Evolutionary conservation across 2,329 filamentous ascomycete species (phyloP).

Genomic region (Plectosphaerella sp.): DNA sequence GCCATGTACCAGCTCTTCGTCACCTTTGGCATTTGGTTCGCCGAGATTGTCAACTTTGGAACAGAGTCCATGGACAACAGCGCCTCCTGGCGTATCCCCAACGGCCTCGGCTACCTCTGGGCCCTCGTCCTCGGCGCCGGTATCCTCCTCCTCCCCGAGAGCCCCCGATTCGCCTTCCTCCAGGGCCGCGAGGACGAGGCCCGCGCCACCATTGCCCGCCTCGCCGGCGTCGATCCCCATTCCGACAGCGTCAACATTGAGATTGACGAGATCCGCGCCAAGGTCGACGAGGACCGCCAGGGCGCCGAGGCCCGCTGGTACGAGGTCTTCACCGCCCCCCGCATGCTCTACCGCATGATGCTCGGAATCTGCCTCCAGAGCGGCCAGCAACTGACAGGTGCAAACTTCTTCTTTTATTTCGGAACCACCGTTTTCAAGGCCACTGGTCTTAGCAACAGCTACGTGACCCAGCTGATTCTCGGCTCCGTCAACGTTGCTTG

Average conservation of each 20-base stretch:
- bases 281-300: slow-evolving; percentile 42
- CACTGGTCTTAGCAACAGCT: slow-evolving; percentile 61
- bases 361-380: slow-evolving; percentile 60
- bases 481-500: slow-evolving; percentile 63
- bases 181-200: slow-evolving; percentile 42
- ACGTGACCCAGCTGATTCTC: slow-evolving; percentile 64
- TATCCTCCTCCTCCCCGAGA: slow-evolving; percentile 51
- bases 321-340: slow-evolving; percentile 64
- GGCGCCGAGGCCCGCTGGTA: slow-evolving; percentile 41
- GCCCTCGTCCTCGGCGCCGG: slow-evolving; percentile 44
- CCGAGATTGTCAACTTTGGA: slow-evolving; percentile 57
- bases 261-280: slow-evolving; percentile 46
- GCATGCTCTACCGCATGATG: slow-evolving; percentile 60
- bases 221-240: slow-evolving; percentile 36
- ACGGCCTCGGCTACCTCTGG: slow-evolving; percentile 52
- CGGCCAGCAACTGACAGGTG: slow-evolving; percentile 64
- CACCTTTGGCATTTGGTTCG: slow-evolving; percentile 60
- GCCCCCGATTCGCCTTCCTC: slow-evolving; percentile 46
- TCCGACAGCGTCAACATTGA: slow-evolving; percentile 38
- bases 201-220: slow-evolving; percentile 39
- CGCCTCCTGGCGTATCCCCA: slow-evolving; percentile 59
- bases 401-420: slow-evolving; percentile 67
- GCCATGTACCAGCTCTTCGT: slow-evolving; percentile 66
- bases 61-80: slow-evolving; percentile 43
- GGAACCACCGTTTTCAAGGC: slow-evolving; percentile 62